Evolutionary conservation across 2,329 filamentous ascomycete species (phyloP).

Genomic region (Curvularia sp.): DNA sequence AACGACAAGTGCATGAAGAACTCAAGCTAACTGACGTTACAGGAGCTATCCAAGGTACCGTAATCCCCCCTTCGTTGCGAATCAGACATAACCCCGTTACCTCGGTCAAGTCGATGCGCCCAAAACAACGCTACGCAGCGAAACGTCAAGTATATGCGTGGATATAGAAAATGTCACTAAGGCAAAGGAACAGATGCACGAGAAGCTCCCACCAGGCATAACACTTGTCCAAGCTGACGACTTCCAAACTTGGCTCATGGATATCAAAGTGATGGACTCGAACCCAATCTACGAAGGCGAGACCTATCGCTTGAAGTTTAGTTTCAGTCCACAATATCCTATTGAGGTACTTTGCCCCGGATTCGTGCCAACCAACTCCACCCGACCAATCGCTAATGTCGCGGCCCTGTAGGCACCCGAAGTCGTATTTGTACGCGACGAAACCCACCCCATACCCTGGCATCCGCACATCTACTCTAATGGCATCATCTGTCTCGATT

Average conservation of each 20-base stretch:
- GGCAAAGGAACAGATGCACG: slow-evolving; percentile 58
- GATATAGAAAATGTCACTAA: background rate
- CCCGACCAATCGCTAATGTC: background rate
- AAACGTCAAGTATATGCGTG: background rate
- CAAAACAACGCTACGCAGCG: background rate
- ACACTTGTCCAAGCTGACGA: slow-evolving; percentile 80
- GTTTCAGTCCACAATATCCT: slow-evolving; percentile 82
- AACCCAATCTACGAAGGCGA: slow-evolving; percentile 88
- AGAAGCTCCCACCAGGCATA: slow-evolving; percentile 71
- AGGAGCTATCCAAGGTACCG: slow-evolving; percentile 36
- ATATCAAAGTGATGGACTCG: slow-evolving; percentile 86
- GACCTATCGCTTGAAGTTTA: slow-evolving; percentile 85
- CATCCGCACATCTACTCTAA: slow-evolving; percentile 99
- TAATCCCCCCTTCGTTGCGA: slow-evolving; percentile 1
- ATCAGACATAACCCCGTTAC: background rate
- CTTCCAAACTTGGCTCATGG: slow-evolving; percentile 88
- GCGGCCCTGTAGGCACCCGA: slow-evolving; percentile 77
- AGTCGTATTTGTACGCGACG: slow-evolving; percentile 79
- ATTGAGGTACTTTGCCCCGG: slow-evolving; percentile 64
- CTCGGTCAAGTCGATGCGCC: background rate
- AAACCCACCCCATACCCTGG: slow-evolving; percentile 75
- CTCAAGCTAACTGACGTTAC: slow-evolving; percentile 5
- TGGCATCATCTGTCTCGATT: slow-evolving; percentile 96
- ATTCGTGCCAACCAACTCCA: background rate
- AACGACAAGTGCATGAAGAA: background rate